Percentiles rank a stretch among this genome's conserved stretches.
phyloP scores from a whole-genome alignment of 495 filamentous ascomycete species.

The Daldinia caldariorum region DNA sequence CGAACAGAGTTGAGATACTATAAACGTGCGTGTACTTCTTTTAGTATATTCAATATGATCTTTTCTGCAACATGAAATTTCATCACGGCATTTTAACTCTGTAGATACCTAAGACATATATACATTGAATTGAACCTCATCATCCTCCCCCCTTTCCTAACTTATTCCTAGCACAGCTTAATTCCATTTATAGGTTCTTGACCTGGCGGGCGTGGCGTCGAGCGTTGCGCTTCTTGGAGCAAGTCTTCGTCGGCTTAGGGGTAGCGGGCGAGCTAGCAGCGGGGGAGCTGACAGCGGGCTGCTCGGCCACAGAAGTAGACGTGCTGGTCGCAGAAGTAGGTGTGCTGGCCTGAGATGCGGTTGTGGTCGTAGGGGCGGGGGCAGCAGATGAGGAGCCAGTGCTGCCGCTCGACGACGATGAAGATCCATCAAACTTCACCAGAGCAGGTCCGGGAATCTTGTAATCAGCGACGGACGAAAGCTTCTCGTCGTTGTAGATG shows the following conservation, averaged over 20 bases:
- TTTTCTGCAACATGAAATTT: background rate
- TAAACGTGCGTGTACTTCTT: background rate
- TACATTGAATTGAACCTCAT: background rate
- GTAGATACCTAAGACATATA: background rate
- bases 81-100: background rate
- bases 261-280: background rate
- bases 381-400: background rate
- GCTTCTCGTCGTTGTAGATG: conserved; percentile 60
- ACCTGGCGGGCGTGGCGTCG: background rate
- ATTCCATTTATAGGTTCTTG: background rate
- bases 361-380: background rate
- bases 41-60: background rate
- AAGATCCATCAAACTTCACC: background rate
- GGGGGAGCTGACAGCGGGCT: background rate
- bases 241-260: background rate
- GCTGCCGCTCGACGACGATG: background rate
- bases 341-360: background rate
- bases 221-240: background rate
- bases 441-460: conserved; percentile 50
- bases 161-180: background rate
- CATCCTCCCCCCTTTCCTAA: background rate
- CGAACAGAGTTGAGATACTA: too few species aligned
- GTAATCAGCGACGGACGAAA: conserved; percentile 47
- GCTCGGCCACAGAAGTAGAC: background rate
- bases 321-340: background rate